These are phyloP conservation scores for Solanum pinnatisectum DNA, from an alignment of 257 asterid genomes.

Conservation along the genomic window DNA sequence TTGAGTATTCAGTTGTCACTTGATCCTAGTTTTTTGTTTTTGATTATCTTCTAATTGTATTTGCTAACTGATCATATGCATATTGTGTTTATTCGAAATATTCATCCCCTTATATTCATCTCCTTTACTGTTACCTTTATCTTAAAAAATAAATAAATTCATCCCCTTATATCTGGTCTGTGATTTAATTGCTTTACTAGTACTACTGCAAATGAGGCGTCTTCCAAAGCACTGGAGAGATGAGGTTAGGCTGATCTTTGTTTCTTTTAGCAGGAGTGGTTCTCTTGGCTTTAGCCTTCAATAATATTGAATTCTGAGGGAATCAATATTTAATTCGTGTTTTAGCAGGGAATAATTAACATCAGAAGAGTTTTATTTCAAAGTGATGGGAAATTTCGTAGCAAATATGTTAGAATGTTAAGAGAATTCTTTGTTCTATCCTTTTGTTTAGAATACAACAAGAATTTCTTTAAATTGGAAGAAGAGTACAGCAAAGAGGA, in stretches of 20 bases:
- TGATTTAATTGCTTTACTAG: neutral
- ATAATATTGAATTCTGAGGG: neutral
- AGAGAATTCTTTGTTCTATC: neutral
- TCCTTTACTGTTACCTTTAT: too few species aligned
- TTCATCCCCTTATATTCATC: neutral
- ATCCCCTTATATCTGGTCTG: neutral
- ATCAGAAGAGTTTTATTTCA: neutral
- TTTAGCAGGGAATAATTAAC: neutral
- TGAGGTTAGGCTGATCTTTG: neutral
- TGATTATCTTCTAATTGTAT: neutral
- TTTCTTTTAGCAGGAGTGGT: neutral
- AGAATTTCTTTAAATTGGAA: neutral
- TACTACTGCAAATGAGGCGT: neutral
- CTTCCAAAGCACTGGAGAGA: neutral
- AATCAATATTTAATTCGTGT: neutral
- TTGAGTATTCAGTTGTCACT: neutral
- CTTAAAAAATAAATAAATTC: neutral
- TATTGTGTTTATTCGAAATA: neutral
- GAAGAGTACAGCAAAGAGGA: neutral
- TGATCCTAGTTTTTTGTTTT: neutral
- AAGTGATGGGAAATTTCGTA: neutral
- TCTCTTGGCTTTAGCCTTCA: neutral
- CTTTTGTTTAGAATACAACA: neutral
- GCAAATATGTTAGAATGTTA: neutral
- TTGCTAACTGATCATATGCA: neutral